Evolutionary conservation across 2,329 filamentous ascomycete genomes (phyloP).

Genomic region (Fusarium floridanum): DNA sequence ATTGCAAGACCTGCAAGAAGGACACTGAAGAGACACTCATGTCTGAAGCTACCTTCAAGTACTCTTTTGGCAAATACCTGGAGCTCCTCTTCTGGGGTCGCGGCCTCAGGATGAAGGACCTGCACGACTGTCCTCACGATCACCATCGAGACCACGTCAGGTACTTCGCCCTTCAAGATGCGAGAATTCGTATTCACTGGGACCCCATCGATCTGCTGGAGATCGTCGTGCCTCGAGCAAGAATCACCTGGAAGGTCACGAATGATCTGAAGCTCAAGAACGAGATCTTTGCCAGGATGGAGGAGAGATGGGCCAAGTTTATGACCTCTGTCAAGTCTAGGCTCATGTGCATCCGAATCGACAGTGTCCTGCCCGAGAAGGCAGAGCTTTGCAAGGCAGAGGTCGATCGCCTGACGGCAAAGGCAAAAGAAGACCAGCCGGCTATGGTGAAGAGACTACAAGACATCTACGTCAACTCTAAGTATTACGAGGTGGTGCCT

Average conservation of each 20-base stretch:
- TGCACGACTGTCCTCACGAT: slow-evolving; percentile 85
- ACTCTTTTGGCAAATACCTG: slow-evolving; percentile 98
- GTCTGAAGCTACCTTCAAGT: slow-evolving; percentile 96
- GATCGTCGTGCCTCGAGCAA: slow-evolving; percentile 89
- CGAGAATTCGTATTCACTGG: slow-evolving; percentile 90
- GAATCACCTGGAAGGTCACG: slow-evolving; percentile 98
- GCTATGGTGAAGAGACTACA: slow-evolving; percentile 82
- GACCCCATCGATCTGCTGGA: slow-evolving; percentile 94
- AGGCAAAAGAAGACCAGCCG: slow-evolving; percentile 85
- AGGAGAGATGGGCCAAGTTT: slow-evolving; percentile 86
- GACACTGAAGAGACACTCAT: slow-evolving; percentile 92
- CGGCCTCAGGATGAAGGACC: slow-evolving; percentile 79
- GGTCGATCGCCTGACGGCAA: slow-evolving; percentile 81
- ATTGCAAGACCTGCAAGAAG: slow-evolving; percentile 90
- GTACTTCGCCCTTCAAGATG: slow-evolving; percentile 90
- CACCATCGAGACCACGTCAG: slow-evolving; percentile 92
- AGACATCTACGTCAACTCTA: slow-evolving; percentile 90
- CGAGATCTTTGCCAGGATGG: slow-evolving; percentile 84
- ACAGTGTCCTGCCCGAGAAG: slow-evolving; percentile 91
- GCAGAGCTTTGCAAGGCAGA: slow-evolving; percentile 84
- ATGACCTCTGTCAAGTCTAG: slow-evolving; percentile 88
- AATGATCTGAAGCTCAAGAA: slow-evolving; percentile 94
- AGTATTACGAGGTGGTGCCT: slow-evolving; percentile 97
- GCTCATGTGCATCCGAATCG: slow-evolving; percentile 88
- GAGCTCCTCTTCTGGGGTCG: slow-evolving; percentile 97